These are phyloP conservation scores for Breviolum minutum DNA, from an alignment of 73 alveolate genomes.

Conservation along the genomic window DNA sequence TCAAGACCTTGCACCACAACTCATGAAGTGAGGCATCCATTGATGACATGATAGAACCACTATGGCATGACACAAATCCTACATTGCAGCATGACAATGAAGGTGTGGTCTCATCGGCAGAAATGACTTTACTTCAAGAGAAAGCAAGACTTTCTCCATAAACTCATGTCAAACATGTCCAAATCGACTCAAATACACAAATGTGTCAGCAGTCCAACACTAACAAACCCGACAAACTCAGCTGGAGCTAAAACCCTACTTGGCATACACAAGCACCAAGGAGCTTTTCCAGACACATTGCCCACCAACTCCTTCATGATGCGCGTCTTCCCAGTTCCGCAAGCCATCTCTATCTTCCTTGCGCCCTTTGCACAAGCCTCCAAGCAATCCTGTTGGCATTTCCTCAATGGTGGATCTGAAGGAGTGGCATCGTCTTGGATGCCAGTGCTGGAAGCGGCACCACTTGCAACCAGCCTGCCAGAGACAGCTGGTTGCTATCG, in stretches of 20 bases:
- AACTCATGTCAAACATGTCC: too few relatives aligned
- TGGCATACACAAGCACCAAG: background rate
- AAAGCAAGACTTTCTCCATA: background rate
- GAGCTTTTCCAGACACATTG: constrained; percentile 10
- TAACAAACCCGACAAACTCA: too few relatives aligned
- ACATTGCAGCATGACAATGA: background rate
- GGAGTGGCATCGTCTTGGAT: background rate
- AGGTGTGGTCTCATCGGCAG: too few relatives aligned
- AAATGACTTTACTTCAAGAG: background rate
- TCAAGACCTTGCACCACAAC: background rate
- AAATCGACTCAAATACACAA: too few relatives aligned
- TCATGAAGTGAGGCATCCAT: too few relatives aligned
- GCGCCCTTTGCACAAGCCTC: constrained; percentile 66
- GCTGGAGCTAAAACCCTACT: background rate
- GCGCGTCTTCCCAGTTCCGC: constrained; percentile 49
- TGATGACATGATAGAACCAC: too few relatives aligned
- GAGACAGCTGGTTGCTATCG: too few relatives aligned
- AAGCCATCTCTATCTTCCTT: constrained; percentile 42
- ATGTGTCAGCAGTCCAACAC: too few relatives aligned
- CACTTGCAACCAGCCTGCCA: background rate
- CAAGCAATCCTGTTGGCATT: constrained; percentile 3
- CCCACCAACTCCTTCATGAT: constrained; percentile 11
- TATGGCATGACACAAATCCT: too few relatives aligned
- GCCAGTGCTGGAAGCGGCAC: background rate
- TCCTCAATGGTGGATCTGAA: background rate